Percentiles rank a stretch among this genome's conserved stretches.
These are phyloP conservation scores for Fusarium denticulatum DNA, from an alignment of 2,329 filamentous ascomycete genomes.

Conservation along the genomic window DNA sequence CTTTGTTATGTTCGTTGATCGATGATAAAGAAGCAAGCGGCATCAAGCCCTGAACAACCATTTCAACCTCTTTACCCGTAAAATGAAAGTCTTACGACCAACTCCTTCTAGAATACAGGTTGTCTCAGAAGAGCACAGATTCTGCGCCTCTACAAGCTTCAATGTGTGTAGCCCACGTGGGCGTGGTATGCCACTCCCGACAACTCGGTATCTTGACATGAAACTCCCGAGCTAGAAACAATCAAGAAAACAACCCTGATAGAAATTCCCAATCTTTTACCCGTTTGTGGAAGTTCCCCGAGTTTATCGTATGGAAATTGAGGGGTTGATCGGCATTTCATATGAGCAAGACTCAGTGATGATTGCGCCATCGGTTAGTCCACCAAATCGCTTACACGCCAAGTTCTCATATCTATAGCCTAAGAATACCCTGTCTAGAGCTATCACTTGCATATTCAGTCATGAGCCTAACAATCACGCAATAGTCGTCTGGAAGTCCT, in stretches of 20 bases:
- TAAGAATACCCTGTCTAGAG: background rate
- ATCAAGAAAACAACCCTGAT: background rate
- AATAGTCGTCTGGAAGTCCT: conserved; percentile 1
- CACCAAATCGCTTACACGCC: background rate
- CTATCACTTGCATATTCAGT: conserved; percentile 12
- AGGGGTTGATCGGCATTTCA: conserved; percentile 2
- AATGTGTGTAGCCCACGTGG: background rate
- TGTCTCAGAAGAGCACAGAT: background rate
- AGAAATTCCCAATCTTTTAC: background rate
- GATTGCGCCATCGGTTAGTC: conserved; percentile 35
- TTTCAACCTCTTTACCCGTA: too few species aligned
- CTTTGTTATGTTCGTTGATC: background rate
- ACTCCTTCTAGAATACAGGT: background rate
- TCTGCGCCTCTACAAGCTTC: too few species aligned
- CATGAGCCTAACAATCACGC: conserved; percentile 38
- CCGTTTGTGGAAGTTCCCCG: background rate
- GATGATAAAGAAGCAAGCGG: background rate
- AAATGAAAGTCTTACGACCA: background rate
- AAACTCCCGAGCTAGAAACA: background rate
- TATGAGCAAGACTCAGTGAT: conserved; percentile 33
- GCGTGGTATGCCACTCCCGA: background rate
- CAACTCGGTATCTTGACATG: conserved; percentile 2
- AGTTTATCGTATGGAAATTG: background rate
- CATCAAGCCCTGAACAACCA: too few species aligned
- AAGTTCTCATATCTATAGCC: background rate